Percentiles rank a stretch among this genome's conserved stretches.
Conservation (phyloP, 2,329 filamentous ascomycete species). For the Cytospora chrysosperma region DNA sequence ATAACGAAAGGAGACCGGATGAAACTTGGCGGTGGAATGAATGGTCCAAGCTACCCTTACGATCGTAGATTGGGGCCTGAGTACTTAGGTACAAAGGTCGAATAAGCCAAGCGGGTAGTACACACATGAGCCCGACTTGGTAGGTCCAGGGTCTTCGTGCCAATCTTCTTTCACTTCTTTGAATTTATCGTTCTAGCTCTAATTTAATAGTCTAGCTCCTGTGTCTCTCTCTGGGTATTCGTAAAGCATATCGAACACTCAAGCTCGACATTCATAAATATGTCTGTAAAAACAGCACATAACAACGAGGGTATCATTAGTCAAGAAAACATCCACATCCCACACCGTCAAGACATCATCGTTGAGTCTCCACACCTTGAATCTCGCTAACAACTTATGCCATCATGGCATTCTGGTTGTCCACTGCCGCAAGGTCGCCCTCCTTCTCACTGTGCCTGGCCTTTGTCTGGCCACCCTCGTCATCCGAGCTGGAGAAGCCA, state of each 20-base stretch:
- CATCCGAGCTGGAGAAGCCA: conserved; percentile 21
- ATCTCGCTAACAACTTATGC: conserved; percentile 3
- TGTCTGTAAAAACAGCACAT: conserved; percentile 7
- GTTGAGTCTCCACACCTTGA: background rate
- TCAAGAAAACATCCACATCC: conserved; percentile 2
- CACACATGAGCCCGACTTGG: too few species aligned
- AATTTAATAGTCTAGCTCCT: background rate
- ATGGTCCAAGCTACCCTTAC: too few species aligned
- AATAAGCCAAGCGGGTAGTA: too few species aligned
- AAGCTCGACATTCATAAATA: conserved; percentile 8
- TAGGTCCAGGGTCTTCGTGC: background rate
- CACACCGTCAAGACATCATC: background rate
- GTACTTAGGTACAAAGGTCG: too few species aligned
- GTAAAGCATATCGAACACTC: conserved; percentile 17
- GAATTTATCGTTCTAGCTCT: background rate
- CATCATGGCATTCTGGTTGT: conserved; percentile 20
- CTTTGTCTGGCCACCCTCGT: conserved; percentile 17
- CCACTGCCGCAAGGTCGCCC: background rate
- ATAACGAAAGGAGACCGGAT: too few species aligned
- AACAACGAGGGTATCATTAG: conserved; percentile 18
- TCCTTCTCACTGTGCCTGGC: conserved; percentile 16
- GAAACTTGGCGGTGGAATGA: too few species aligned
- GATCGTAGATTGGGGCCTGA: too few species aligned
- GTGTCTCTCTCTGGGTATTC: conserved; percentile 8
- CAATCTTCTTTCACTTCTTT: background rate